Conservation (phyloP, 192 early-diverging fungal species). For the Coemansia sp. region DNA sequence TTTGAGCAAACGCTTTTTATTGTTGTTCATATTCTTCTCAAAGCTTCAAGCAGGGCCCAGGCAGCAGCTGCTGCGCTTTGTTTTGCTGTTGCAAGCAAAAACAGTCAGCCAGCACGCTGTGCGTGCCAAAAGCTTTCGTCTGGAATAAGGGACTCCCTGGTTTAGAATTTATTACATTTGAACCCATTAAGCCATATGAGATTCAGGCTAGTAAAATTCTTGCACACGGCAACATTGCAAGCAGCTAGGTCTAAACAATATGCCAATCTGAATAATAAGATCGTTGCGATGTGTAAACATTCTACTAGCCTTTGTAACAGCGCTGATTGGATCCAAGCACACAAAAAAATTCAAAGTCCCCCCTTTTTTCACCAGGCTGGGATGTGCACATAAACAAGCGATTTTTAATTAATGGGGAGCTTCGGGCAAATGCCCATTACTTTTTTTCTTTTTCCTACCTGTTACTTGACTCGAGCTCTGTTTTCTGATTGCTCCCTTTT, state of each 20-base stretch:
- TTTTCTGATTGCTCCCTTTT: background rate
- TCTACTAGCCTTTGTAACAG: too few relatives aligned
- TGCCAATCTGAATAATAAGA: conserved; percentile 4
- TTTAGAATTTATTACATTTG: background rate
- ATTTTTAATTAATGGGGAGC: background rate
- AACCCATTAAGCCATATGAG: background rate
- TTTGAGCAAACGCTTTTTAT: background rate
- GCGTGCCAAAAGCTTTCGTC: too few relatives aligned
- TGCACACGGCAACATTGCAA: conserved; percentile 3
- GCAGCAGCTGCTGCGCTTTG: too few relatives aligned
- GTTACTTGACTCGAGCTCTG: conserved; percentile 1
- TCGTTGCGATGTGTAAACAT: too few relatives aligned
- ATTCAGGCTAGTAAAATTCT: conserved; percentile 14
- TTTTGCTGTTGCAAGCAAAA: background rate
- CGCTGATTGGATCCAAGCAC: too few relatives aligned
- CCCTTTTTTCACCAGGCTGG: background rate
- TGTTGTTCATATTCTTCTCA: background rate
- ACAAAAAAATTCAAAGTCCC: too few relatives aligned
- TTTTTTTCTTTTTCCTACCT: background rate
- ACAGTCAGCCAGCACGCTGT: too few relatives aligned
- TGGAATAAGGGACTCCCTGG: background rate
- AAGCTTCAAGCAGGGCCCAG: too few relatives aligned
- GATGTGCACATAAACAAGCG: background rate
- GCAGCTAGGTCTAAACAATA: conserved; percentile 3
- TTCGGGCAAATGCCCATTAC: background rate